These are phyloP conservation scores for Dryadomyces quercivorus DNA, from an alignment of 2,329 filamentous ascomycete genomes.

Conservation along the genomic window DNA sequence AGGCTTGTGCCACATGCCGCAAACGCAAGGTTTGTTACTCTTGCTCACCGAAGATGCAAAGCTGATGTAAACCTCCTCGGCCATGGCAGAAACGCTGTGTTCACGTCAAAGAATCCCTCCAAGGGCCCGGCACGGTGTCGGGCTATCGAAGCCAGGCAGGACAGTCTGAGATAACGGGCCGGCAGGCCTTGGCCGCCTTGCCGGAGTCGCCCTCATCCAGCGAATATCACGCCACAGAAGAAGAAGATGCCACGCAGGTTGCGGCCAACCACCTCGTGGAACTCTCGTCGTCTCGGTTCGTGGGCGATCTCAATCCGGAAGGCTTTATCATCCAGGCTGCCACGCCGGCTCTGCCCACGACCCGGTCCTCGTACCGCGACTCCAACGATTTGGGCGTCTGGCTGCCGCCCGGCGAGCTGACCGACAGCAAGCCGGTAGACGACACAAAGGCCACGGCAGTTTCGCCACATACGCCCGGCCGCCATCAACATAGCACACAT, in stretches of 20 bases:
- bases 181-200: too few relatives aligned
- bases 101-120: slow-evolving; percentile 21
- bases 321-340: slow-evolving; percentile 46
- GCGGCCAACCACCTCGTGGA: slow-evolving; percentile 18
- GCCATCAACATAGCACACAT: neutral
- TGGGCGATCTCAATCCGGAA: slow-evolving; percentile 48
- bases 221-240: neutral
- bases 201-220: neutral
- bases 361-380: slow-evolving; percentile 23
- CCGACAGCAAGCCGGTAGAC: neutral
- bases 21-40: slow-evolving; percentile 35
- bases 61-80: too few relatives aligned
- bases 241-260: slow-evolving; percentile 13
- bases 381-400: slow-evolving; percentile 45
- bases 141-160: neutral
- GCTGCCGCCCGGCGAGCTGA: slow-evolving; percentile 16
- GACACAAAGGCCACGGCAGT: neutral
- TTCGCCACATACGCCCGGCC: neutral
- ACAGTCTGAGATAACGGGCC: neutral
- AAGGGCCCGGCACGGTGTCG: neutral
- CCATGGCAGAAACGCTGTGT: slow-evolving; percentile 26
- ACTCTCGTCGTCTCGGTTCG: slow-evolving; percentile 32
- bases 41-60: neutral
- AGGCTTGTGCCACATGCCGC: slow-evolving; percentile 43
- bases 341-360: slow-evolving; percentile 22